These are phyloP conservation scores for Acephala macrosclerotiorum DNA, from an alignment of 2,329 filamentous ascomycete genomes.

Conservation along the genomic window DNA sequence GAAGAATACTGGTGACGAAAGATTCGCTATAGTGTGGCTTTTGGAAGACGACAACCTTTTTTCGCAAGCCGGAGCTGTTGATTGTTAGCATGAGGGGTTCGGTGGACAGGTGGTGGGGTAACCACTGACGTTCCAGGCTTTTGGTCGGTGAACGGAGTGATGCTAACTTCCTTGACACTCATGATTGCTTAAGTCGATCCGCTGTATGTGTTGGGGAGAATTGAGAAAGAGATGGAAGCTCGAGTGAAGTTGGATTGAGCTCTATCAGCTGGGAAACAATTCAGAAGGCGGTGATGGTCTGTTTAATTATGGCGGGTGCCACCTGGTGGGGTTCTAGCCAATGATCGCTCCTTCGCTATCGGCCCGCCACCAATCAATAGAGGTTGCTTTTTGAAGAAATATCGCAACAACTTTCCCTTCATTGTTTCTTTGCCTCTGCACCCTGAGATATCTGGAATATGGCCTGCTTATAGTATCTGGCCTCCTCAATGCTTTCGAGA, in stretches of 20 bases:
- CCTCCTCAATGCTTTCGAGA: conserved; percentile 93
- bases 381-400: not conserved
- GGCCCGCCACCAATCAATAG: conserved; percentile 17
- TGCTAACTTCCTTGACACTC: conserved; percentile 79
- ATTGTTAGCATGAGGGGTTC: conserved; percentile 40
- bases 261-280: conserved; percentile 16
- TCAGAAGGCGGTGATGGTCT: conserved; percentile 22
- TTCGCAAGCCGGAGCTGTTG: conserved; percentile 90
- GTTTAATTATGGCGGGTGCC: conserved; percentile 2
- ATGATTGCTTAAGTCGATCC: conserved; percentile 56
- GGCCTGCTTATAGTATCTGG: conserved; percentile 77
- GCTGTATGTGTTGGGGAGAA: conserved; percentile 12
- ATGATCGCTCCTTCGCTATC: conserved; percentile 16
- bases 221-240: conserved; percentile 10
- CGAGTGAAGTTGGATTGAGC: conserved; percentile 5
- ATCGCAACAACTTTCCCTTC: conserved; percentile 15
- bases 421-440: conserved; percentile 7
- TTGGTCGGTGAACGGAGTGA: conserved; percentile 91
- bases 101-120: conserved; percentile 38
- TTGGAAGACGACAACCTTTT: conserved; percentile 99
- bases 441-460: conserved; percentile 60
- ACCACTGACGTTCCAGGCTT: conserved; percentile 96
- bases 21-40: conserved; percentile 94
- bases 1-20: conserved; percentile 91
- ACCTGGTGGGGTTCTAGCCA: conserved; percentile 16